Percentiles rank a stretch among this genome's conserved stretches.
Conservation (phyloP, 1,284 basidiomycete species). For the Moesziomyces parantarcticus region DNA sequence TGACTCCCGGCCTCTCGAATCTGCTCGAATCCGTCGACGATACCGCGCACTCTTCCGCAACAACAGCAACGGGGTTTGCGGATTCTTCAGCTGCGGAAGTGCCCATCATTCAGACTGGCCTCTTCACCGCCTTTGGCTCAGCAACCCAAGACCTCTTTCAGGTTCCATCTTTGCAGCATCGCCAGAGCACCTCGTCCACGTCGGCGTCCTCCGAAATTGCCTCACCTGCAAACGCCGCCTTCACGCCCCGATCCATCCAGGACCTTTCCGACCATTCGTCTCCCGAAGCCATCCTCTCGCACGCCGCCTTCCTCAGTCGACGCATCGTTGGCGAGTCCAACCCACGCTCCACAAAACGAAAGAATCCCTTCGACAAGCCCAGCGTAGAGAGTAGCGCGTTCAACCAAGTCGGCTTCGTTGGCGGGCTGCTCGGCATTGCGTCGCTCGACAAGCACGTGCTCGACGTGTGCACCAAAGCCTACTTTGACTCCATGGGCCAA, state of each 20-base stretch:
- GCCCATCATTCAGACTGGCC: slow-evolving; percentile 27
- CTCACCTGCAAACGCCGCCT: neutral
- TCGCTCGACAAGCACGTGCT: slow-evolving; percentile 36
- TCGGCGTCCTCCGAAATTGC: slow-evolving; percentile 2
- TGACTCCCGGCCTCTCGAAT: slow-evolving; percentile 29
- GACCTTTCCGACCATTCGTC: slow-evolving; percentile 11
- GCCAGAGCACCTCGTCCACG: neutral
- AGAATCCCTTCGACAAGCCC: slow-evolving; percentile 25
- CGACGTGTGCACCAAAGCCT: slow-evolving; percentile 27
- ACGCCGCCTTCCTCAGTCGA: slow-evolving; percentile 14
- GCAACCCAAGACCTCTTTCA: neutral
- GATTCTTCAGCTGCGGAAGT: neutral
- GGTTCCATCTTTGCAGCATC: neutral
- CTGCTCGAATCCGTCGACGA: slow-evolving; percentile 24
- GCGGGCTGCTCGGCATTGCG: slow-evolving; percentile 30
- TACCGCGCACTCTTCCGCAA: too few species aligned
- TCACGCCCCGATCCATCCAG: slow-evolving; percentile 8
- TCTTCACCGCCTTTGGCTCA: slow-evolving; percentile 20
- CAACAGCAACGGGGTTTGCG: too few species aligned
- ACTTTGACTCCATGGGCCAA: slow-evolving; percentile 27
- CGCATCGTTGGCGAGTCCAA: neutral
- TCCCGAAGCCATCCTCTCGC: slow-evolving; percentile 10
- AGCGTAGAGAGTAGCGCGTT: neutral
- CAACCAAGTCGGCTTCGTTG: slow-evolving; percentile 31
- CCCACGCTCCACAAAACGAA: slow-evolving; percentile 1